phyloP scores from a whole-genome alignment of 805 yeast genomes.

The Kazachstania taianensis region DNA sequence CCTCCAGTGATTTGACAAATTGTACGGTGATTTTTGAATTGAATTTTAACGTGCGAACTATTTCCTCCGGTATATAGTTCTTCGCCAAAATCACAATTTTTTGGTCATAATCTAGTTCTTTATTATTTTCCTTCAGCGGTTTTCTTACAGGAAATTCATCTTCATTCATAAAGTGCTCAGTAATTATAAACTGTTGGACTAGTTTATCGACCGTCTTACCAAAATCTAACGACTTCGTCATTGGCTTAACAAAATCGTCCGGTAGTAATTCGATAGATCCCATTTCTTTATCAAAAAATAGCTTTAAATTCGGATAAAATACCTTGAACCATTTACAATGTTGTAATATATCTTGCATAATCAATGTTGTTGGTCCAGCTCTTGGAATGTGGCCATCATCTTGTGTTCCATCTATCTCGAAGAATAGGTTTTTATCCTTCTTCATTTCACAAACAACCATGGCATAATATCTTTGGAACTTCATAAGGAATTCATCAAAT shows the following conservation, averaged over 20 bases:
- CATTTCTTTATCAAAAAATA: constrained; percentile 3
- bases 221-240: background rate
- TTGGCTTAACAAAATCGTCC: background rate
- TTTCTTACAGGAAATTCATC: background rate
- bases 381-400: background rate
- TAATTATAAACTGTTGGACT: background rate
- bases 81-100: constrained; percentile 14
- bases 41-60: constrained; percentile 10
- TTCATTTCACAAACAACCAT: constrained; percentile 16
- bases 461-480: constrained; percentile 11
- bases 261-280: background rate
- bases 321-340: constrained; percentile 9
- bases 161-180: background rate
- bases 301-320: constrained; percentile 16
- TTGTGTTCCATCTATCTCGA: background rate
- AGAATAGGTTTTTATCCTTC: background rate
- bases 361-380: background rate
- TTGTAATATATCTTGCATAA: constrained; percentile 10
- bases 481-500: constrained; percentile 14
- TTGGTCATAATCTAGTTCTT: constrained; percentile 3
- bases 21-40: constrained; percentile 13
- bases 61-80: constrained; percentile 8
- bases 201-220: background rate
- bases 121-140: background rate
- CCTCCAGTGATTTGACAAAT: constrained; percentile 12